Base-by-base conservation (phyloP, 2,329 filamentous ascomycete genomes). In the Fusarium caatingaense region DNA sequence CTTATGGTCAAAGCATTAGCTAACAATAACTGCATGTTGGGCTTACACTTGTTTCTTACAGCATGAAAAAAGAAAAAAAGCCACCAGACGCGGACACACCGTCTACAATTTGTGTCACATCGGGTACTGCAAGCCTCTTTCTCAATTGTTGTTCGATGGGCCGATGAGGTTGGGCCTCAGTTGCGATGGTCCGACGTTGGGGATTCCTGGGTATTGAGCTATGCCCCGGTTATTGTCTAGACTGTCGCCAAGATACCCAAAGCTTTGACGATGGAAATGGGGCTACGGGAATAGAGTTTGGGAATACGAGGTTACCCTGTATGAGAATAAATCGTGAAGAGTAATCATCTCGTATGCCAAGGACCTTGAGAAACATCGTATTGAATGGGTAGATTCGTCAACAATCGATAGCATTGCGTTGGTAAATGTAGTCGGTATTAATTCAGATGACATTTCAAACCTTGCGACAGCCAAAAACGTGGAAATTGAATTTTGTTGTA, bases 41-140 rank as follows among this genome's bases (percentile, higher is more conserved):
- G 61, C 62, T 66, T 47, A 51, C 64, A 46, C 34, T 11, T 37
- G 9, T 37, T 37, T 37, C 34, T 37, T n/a, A 37, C 34, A 12
- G 49, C 48, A 56, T 53, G 10, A 40, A 50, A 23, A 48, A 48
- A 34, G 25, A 18, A 41, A 32, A 50, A 49, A 50, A 55, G 48
- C 48, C 45, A 56, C 48, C 27, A 46, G 49, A 37, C 10, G 16
- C 51, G 60, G 66, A 57, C 44, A 40, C 50, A 55, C 47, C 60
- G 66, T 61, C 47, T 53, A 28, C 13, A 21, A 2, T 41, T 28
- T 51, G 51, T 66, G 66, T 69, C 23, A 62, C 66, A 66, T 69
- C 66, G 66, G 56, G 51, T 62, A 34, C 49, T 53, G 49, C 49
- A 66, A 48, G 61, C 50, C 54, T 53, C 50, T 50, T 53, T 42